Base-by-base conservation (phyloP, 179 eudicot genomes). In the Patellifolia procumbens region DNA sequence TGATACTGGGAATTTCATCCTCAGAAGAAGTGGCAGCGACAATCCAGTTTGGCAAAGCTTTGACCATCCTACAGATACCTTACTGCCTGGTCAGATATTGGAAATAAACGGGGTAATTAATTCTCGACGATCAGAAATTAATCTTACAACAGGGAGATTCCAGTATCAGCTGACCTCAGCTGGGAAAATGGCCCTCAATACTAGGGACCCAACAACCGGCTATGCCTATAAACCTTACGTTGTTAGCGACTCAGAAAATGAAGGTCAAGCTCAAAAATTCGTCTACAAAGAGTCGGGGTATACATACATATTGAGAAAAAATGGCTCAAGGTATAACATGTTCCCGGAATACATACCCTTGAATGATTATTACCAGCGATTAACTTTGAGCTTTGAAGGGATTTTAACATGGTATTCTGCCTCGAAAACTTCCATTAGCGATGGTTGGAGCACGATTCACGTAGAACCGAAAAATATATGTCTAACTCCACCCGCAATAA, bases 1-100 rank as follows among this genome's bases (percentile, higher is more conserved):
- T 51, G 79, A 84, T 49, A 84, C 52, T 0, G 83, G 86, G 9
- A 83, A 83, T 52, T 80, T 83, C 19, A 42, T 15, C 12, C 74
- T 76, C 4, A 68, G 48, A 52, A 61, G 62, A 17, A 70, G 52
- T 5, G 62, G 28, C 22, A 43, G 7, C 12, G 19, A 3, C 15
- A 26, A 11, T 67, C 3, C 72, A n/a, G n/a, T n/a, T n/a, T n/a
- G n/a, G n/a, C n/a, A n/a, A n/a, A n/a, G n/a, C n/a, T n/a, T n/a
- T n/a, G n/a, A n/a, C n/a, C n/a, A n/a, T n/a, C n/a, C n/a, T n/a
- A n/a, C n/a, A n/a, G n/a, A n/a, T n/a, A n/a, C n/a, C n/a, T n/a
- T n/a, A n/a, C n/a, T n/a, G n/a, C n/a, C n/a, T n/a, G n/a, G n/a
- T n/a, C n/a, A n/a, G n/a, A n/a, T n/a, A n/a, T n/a, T n/a, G n/a